Percentiles rank a stretch among this genome's conserved stretches.
phyloP scores from a whole-genome alignment of 164 flowering plant species.

The Umbilicus rupestris region DNA sequence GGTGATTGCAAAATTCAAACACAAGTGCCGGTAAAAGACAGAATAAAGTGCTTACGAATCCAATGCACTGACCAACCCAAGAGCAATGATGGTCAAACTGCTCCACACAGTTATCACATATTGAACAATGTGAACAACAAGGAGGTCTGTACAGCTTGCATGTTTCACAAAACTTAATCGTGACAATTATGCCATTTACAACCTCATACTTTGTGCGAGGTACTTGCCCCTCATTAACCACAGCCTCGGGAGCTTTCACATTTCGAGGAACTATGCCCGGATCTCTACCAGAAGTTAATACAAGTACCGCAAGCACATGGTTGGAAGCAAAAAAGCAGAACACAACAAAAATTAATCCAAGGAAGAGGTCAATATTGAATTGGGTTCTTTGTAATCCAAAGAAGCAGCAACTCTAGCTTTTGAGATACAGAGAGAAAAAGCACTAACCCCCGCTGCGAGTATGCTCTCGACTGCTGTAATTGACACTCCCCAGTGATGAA shows the following conservation, averaged over 20 bases:
- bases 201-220: slow-evolving; percentile 24
- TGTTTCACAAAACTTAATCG: slow-evolving; percentile 27
- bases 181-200: slow-evolving; percentile 20
- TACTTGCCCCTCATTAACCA: slow-evolving; percentile 12
- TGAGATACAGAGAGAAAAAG: neutral
- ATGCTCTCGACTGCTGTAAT: neutral
- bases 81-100: slow-evolving; percentile 31
- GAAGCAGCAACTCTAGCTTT: no score
- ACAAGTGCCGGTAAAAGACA: neutral
- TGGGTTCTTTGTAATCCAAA: no score
- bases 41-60: slow-evolving; percentile 14
- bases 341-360: neutral
- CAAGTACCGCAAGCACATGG: no score
- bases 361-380: no score
- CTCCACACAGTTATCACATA: slow-evolving; percentile 28
- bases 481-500: slow-evolving; percentile 23
- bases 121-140: slow-evolving; percentile 27
- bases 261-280: slow-evolving; percentile 12
- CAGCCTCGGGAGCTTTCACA: slow-evolving; percentile 10
- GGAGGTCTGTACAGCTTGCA: slow-evolving; percentile 29
- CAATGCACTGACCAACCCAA: slow-evolving; percentile 36
- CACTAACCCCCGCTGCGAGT: neutral
- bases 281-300: slow-evolving; percentile 8
- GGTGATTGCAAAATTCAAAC: no score
- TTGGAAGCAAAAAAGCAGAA: neutral